Evolutionary conservation across 108 stramenopile species (phyloP), one percentile per base, ranked within the genome.

Genomic region (Parietichytrium sp.): DNA sequence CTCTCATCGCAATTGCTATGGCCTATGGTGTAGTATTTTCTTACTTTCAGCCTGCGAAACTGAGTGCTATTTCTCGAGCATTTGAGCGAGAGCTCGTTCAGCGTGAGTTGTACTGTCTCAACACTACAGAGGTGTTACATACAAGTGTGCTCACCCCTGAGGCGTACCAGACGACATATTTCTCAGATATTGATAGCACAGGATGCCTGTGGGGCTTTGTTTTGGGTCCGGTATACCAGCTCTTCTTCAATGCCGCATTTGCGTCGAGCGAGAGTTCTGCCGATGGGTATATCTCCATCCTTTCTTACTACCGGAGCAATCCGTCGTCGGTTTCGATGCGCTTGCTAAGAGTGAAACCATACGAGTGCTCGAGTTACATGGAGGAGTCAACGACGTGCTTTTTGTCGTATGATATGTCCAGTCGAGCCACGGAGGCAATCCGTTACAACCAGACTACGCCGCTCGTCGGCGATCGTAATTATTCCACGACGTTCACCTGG

Each of bases 181-280:
- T 72, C 20, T 10, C 8, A 16, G 42, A 72, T 16, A 27, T 72
- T 27, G 29, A 33, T 16, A 8, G 42, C 23, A n/a, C 38, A 6
- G 61, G 61, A 6, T 72, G 61, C 61, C 23, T 72, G 23, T 72
- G 61, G 61, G 61, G 61, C 0, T 72, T 72, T 72, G 61, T 72
- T 8, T 13, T 45, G 10, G 61, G 61, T 15, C 61, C 61, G 6
- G 10, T 72, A 6, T 38, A 25, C 13, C 38, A 72, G 20, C 20
- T 72, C 0, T 72, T 45, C 20, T 72, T 33, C 20, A 6, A 25
- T 25, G 33, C 10, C 61, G 1, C 6, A 16, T 27, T 42, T 7
- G 3, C 61, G 29, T 6, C 18, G 61, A 15, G 29, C 52, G 38
- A 72, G 33, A n/a, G 38, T 27, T 15, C 1, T 16, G 61, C 10